phyloP scores from a whole-genome alignment of 371 early-diverging fungal genomes.

The Mucor sp. region DNA sequence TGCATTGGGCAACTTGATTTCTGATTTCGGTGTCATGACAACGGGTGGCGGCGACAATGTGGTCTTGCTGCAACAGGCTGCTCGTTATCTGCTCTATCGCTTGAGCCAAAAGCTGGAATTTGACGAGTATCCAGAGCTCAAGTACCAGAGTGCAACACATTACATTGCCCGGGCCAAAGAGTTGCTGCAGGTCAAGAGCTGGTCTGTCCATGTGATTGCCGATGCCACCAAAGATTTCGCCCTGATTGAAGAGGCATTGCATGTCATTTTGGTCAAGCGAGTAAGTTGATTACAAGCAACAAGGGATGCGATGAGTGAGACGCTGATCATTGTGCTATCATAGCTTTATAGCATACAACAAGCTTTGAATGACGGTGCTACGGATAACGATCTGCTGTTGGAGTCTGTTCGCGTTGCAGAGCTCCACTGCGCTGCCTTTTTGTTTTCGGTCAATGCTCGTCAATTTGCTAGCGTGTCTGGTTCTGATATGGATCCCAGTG shows the following conservation, averaged over 20 bases:
- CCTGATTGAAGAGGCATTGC: conserved; percentile 32
- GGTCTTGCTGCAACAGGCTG: conserved; percentile 65
- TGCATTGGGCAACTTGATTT: conserved; percentile 60
- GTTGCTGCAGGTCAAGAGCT: conserved; percentile 17
- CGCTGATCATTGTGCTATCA: background rate
- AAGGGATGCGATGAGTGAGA: background rate
- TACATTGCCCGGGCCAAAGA: conserved; percentile 33
- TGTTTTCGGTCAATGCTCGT: conserved; percentile 32
- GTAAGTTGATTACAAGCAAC: conserved; percentile 15
- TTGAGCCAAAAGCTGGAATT: conserved; percentile 27
- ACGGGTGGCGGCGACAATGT: conserved; percentile 77
- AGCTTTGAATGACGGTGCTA: conserved; percentile 20
- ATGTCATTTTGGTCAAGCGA: conserved; percentile 30
- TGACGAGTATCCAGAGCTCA: conserved; percentile 27
- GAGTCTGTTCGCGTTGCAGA: conserved; percentile 42
- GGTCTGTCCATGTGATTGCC: conserved; percentile 23
- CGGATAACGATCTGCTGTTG: conserved; percentile 34
- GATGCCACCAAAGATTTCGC: conserved; percentile 27
- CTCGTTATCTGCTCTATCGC: conserved; percentile 29
- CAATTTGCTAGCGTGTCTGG: conserved; percentile 32
- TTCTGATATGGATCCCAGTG: conserved; percentile 15
- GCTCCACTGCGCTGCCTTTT: conserved; percentile 38
- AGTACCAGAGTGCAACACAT: conserved; percentile 38
- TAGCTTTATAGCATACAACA: conserved; percentile 37
- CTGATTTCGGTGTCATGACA: conserved; percentile 69